Evolutionary conservation across 768 basidiomycete genomes (phyloP).

Genomic region (Lactifluus piperatus): DNA sequence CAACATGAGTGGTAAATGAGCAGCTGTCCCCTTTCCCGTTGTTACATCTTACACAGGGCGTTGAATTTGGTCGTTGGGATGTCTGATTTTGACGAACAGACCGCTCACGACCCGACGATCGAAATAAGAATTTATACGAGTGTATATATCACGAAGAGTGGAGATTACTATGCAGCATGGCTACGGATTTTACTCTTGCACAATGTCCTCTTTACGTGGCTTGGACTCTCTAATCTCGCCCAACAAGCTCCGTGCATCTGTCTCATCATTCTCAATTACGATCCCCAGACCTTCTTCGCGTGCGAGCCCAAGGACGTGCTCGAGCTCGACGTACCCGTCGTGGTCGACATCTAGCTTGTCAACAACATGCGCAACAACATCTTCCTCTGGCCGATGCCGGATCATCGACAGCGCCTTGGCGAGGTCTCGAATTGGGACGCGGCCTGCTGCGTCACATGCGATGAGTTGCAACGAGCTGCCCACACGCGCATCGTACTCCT

Average conservation of each 20-base stretch:
- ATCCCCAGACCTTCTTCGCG: slow-evolving; percentile 78
- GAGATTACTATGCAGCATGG: slow-evolving; percentile 11
- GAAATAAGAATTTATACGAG: neutral
- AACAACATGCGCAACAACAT: slow-evolving; percentile 77
- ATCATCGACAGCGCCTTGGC: slow-evolving; percentile 88
- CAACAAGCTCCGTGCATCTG: slow-evolving; percentile 72
- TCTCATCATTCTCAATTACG: slow-evolving; percentile 78
- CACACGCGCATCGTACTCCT: slow-evolving; percentile 85
- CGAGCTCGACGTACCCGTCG: slow-evolving; percentile 91
- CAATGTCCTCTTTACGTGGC: slow-evolving; percentile 95
- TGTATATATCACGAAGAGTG: slow-evolving; percentile 2
- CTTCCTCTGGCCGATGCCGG: slow-evolving; percentile 86
- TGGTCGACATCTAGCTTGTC: slow-evolving; percentile 94
- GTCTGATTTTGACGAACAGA: neutral
- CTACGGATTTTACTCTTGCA: slow-evolving; percentile 44
- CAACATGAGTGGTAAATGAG: neutral
- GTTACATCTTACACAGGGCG: neutral
- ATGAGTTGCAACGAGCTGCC: slow-evolving; percentile 82
- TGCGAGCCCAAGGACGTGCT: slow-evolving; percentile 86
- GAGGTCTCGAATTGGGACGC: slow-evolving; percentile 82
- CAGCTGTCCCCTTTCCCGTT: neutral
- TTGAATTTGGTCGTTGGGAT: neutral
- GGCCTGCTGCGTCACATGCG: slow-evolving; percentile 75
- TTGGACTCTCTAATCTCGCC: slow-evolving; percentile 63
- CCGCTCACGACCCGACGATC: neutral